Evolutionary conservation across 805 yeast genomes (phyloP), one percentile per base, ranked within the genome.

Genomic region (Vanderwaltozyma tropicalis): DNA sequence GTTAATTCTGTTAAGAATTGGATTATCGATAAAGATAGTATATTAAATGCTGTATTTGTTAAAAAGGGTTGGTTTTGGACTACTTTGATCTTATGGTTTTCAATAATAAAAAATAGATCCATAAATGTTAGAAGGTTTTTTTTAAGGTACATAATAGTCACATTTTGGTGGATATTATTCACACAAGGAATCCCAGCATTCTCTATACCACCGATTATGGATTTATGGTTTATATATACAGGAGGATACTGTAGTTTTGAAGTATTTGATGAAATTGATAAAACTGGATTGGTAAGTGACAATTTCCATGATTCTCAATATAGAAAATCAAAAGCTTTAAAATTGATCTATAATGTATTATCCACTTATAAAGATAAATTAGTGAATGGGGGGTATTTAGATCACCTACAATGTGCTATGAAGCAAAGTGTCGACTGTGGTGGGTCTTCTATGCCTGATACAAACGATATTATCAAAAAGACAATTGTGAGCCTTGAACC

Each of bases 61-160:
- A 92, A 89, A 51, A 70, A 69, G 19, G 97, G 96, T 2, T 92
- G 97, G 97, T 68, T 75, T 13, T 92, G 96, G 97, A 87, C 95
- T 1, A 58, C 76, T 0, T 5, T 71, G 4, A 67, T 68, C 3
- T 44, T 51, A 16, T 48, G 52, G 51, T 49, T 48, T 51, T 52
- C 28, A 32, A 43, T 25, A 21, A 46, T 27, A 21, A 30, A 16
- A 17, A 19, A 29, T 19, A 32, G 16, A 17, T 10, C 25, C 3
- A 30, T 25, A 10, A 27, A 20, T 27, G 20, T 20, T 4, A 31
- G 16, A 19, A 32, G 34, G 21, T 28, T 42, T 11, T 17, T 41
- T 1, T 41, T 61, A 16, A 57, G 82, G 26, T 85, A 74, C 52
- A 47, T 48, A 0, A 40, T 72, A 4, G 72, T 78, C 15, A 82